Conservation (phyloP, 2,329 filamentous ascomycete species). For the Pyrenochaeta sp. region DNA sequence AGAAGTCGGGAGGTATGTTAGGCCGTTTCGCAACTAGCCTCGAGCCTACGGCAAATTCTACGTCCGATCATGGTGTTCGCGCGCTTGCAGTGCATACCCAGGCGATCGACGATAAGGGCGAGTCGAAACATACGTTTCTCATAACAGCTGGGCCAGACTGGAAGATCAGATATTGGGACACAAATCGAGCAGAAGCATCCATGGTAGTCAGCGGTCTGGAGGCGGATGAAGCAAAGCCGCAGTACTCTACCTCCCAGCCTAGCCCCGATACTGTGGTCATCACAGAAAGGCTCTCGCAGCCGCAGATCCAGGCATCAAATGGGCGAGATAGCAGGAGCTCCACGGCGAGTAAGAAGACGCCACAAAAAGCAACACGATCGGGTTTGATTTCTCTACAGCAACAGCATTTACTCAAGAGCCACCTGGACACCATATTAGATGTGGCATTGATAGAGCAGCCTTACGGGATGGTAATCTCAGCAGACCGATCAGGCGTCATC, state of each 20-base stretch:
- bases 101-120: conserved; percentile 72
- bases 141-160: conserved; percentile 89
- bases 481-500: conserved; percentile 86
- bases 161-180: conserved; percentile 94
- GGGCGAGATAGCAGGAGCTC: conserved; percentile 36
- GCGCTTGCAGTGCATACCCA: conserved; percentile 78
- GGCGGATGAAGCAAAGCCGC: conserved; percentile 74
- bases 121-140: conserved; percentile 81
- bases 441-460: conserved; percentile 87
- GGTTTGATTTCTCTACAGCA: conserved; percentile 95
- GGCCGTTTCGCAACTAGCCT: conserved; percentile 81
- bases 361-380: conserved; percentile 68
- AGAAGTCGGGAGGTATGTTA: conserved; percentile 84
- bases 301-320: conserved; percentile 19
- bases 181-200: conserved; percentile 79
- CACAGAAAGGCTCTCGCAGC: conserved; percentile 46
- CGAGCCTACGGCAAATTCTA: conserved; percentile 56
- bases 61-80: conserved; percentile 73
- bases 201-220: conserved; percentile 81
- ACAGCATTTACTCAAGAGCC: conserved; percentile 82
- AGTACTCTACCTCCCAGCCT: conserved; percentile 61
- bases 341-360: conserved; percentile 47
- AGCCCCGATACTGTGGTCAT: conserved; percentile 53
- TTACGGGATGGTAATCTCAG: conserved; percentile 91
- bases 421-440: conserved; percentile 88